These are phyloP conservation scores for Carex littledalei DNA, from an alignment of 176 grass and related monocot species.

Conservation along the genomic window DNA sequence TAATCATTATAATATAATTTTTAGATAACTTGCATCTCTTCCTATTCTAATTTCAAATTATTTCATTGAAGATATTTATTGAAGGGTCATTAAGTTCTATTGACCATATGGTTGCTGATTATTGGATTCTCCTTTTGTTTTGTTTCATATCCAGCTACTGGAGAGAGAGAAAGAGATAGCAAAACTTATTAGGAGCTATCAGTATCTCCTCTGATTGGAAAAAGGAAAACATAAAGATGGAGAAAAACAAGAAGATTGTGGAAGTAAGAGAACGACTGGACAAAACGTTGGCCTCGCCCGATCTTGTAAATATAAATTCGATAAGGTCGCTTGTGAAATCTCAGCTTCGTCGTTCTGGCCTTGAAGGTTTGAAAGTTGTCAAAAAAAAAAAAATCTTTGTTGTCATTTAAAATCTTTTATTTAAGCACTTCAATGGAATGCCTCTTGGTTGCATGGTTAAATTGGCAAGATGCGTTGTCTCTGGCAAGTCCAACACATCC, in stretches of 20 bases:
- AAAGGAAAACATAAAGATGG: constrained; percentile 31
- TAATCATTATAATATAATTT: not conserved
- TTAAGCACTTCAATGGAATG: not conserved
- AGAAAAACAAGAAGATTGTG: constrained; percentile 50
- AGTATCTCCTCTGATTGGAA: not conserved
- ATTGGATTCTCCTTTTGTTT: not conserved
- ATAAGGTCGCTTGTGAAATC: constrained; percentile 62
- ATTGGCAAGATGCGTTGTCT: not conserved
- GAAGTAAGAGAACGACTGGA: constrained; percentile 64
- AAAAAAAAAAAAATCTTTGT: constrained; percentile 19
- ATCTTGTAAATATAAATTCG: constrained; percentile 47
- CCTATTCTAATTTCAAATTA: not conserved
- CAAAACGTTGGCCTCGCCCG: constrained; percentile 44
- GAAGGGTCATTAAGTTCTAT: too few relatives aligned
- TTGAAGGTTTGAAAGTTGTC: constrained; percentile 33
- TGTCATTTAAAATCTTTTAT: not conserved
- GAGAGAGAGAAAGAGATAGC: not conserved
- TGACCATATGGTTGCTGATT: not conserved
- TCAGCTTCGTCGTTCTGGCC: constrained; percentile 37
- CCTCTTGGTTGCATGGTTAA: constrained; percentile 17
- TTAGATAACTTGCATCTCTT: not conserved
- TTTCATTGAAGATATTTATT: not conserved
- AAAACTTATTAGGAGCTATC: not conserved
- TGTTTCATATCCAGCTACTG: not conserved
- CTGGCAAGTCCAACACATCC: not conserved